Conservation (phyloP, 2,329 filamentous ascomycete species). For the Cytospora piceicola region DNA sequence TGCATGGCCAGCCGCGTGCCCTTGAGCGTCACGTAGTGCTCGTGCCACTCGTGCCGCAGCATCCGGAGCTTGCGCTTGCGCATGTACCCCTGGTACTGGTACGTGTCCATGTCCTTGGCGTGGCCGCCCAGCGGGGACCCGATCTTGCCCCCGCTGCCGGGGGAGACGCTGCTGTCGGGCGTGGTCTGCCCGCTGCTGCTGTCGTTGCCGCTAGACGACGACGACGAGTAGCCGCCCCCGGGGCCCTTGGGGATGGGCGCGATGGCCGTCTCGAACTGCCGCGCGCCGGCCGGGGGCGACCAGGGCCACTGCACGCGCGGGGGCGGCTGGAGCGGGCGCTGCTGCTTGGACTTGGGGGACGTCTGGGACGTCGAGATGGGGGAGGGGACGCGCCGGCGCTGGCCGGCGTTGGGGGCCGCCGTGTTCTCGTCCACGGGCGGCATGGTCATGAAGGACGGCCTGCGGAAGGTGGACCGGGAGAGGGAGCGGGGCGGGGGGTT, state of each 20-base stretch:
- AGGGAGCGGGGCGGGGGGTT: conserved; percentile 49
- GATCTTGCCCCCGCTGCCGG: conserved; percentile 39
- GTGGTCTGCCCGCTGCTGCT: conserved; percentile 31
- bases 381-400: conserved; percentile 41
- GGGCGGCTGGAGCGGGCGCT: conserved; percentile 53
- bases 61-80: conserved; percentile 90
- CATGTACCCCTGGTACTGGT: conserved; percentile 84
- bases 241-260: conserved; percentile 39
- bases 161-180: conserved; percentile 38
- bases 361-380: conserved; percentile 44
- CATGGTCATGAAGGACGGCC: conserved; percentile 70
- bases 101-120: conserved; percentile 49
- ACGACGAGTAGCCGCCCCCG: conserved; percentile 11
- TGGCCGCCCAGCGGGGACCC: conserved; percentile 32
- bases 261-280: conserved; percentile 50
- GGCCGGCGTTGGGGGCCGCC: conserved; percentile 45
- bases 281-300: conserved; percentile 50
- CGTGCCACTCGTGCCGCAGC: conserved; percentile 91
- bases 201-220: conserved; percentile 28
- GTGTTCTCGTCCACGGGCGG: conserved; percentile 71
- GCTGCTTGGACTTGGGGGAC: conserved; percentile 41
- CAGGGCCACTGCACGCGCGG: conserved; percentile 61
- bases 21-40: conserved; percentile 85
- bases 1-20: conserved; percentile 78
- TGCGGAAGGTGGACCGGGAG: conserved; percentile 61